Conservation (phyloP, 2,329 filamentous ascomycete species). For the Beauveria scarabaeidicola region DNA sequence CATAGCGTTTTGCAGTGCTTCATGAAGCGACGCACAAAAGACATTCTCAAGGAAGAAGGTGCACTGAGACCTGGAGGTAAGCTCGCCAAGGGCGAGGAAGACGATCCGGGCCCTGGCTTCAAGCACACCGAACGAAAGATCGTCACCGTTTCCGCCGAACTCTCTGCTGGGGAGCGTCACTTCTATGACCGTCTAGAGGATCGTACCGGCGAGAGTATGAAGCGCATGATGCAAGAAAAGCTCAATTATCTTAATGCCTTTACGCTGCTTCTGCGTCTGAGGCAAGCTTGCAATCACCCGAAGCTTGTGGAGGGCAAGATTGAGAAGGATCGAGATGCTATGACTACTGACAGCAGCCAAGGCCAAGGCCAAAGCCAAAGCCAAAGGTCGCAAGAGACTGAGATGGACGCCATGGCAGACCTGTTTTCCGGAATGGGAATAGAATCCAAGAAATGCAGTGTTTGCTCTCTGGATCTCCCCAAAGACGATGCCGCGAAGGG, state of each 20-base stretch:
- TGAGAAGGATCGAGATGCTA: slow-evolving; percentile 77
- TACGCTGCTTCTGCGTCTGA: slow-evolving; percentile 78
- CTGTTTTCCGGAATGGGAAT: slow-evolving; percentile 80
- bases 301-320: slow-evolving; percentile 79
- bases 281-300: slow-evolving; percentile 93
- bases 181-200: slow-evolving; percentile 82
- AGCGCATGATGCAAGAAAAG: slow-evolving; percentile 78
- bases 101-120: slow-evolving; percentile 57
- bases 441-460: slow-evolving; percentile 67
- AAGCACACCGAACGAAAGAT: slow-evolving; percentile 89
- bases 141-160: slow-evolving; percentile 67
- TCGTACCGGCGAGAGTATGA: slow-evolving; percentile 76
- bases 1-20: slow-evolving; percentile 82
- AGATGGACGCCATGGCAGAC: slow-evolving; percentile 76
- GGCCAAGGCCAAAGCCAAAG: slow-evolving; percentile 36
- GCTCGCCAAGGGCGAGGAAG: slow-evolving; percentile 35
- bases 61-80: slow-evolving; percentile 72
- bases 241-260: slow-evolving; percentile 90
- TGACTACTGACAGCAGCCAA: slow-evolving; percentile 52
- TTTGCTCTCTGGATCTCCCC: slow-evolving; percentile 66
- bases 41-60: slow-evolving; percentile 83
- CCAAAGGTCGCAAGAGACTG: slow-evolving; percentile 47
- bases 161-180: slow-evolving; percentile 68
- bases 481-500: slow-evolving; percentile 33
- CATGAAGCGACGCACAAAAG: slow-evolving; percentile 98